Conservation (phyloP, 2,329 filamentous ascomycete genomes). For the Colletotrichum sp. region DNA sequence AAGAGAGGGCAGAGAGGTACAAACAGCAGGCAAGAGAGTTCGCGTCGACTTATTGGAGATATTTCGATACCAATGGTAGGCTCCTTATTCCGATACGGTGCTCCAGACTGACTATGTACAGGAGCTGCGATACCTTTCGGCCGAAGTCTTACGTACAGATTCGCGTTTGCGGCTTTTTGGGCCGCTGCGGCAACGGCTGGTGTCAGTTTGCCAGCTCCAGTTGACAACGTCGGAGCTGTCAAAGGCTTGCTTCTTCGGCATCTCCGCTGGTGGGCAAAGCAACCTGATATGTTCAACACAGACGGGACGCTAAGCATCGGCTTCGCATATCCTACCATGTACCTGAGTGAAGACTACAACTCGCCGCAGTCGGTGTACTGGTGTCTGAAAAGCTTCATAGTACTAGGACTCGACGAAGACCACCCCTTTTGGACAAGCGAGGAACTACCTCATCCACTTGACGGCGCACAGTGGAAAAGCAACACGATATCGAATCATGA, state of each 20-base stretch:
- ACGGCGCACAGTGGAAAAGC: neutral
- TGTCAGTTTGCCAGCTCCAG: conserved; percentile 34
- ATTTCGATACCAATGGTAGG: conserved; percentile 44
- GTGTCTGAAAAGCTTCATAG: conserved; percentile 49
- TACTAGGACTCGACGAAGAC: conserved; percentile 31
- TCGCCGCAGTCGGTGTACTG: conserved; percentile 55
- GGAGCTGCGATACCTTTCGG: conserved; percentile 52
- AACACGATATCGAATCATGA: neutral
- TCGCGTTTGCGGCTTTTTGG: conserved; percentile 47
- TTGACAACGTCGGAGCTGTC: conserved; percentile 33
- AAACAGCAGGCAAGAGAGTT: conserved; percentile 38
- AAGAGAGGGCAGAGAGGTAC: conserved; percentile 36
- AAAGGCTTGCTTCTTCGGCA: conserved; percentile 49
- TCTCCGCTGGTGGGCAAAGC: conserved; percentile 45
- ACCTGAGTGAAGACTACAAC: conserved; percentile 54
- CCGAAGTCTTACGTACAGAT: conserved; percentile 48
- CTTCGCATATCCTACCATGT: conserved; percentile 42
- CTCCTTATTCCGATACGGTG: neutral
- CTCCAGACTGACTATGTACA: conserved; percentile 17
- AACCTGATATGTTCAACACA: conserved; percentile 41
- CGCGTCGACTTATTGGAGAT: conserved; percentile 41
- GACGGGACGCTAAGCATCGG: conserved; percentile 49
- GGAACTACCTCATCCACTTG: conserved; percentile 39
- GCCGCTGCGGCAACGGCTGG: conserved; percentile 41
- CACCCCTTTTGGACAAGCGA: conserved; percentile 45